Evolutionary conservation across 371 early-diverging fungal genomes (phyloP), one percentile per base, ranked within the genome.

Genomic region (Mucor irregularis): DNA sequence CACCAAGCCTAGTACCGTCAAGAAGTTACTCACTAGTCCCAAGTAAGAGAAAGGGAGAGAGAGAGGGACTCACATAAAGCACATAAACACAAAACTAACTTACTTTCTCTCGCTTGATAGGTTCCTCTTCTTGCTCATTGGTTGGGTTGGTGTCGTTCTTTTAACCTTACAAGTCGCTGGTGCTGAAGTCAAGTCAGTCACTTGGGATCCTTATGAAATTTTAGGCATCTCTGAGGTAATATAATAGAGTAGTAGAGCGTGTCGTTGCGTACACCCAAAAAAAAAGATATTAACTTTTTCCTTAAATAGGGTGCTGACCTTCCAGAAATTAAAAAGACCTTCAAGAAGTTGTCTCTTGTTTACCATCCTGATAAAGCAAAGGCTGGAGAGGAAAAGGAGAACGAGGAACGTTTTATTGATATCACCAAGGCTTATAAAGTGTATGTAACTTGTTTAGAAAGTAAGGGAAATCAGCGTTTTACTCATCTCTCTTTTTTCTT

Each of bases 121-220:
- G 37, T 62, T 71, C 26, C 66, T 82, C 13, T 78, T 81, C 48
- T 61, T 91, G 35, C 56, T 81, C 52, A 56, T 85, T 13, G 91
- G 91, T 38, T 97, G 97, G 96, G 58, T 79, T 16, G 66, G 90
- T 37, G 83, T 95, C 60, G 88, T 76, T 7, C 80, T 89, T 50
- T 76, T 92, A 10, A 81, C 84, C 11, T 90, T 94, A 74, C 77
- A 90, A 57, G 88, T 90, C 21, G 79, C 86, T 37, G 89, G 84
- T 45, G 89, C 90, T 16, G 75, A 81, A 53, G 59, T 87, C 24
- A 86, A 87, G 50, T 71, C 78, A 25, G 83, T 79, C 35, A 70
- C 78, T 24, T 98, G 94, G 93, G 95, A 98, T 74, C 98, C 98
- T 25, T 98, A 90, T 74, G 81, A 88, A 62, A 87, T 98, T 54